Base-by-base conservation (phyloP, 1,139 yeast genomes). In the Protomyces arabidopsidicola region DNA sequence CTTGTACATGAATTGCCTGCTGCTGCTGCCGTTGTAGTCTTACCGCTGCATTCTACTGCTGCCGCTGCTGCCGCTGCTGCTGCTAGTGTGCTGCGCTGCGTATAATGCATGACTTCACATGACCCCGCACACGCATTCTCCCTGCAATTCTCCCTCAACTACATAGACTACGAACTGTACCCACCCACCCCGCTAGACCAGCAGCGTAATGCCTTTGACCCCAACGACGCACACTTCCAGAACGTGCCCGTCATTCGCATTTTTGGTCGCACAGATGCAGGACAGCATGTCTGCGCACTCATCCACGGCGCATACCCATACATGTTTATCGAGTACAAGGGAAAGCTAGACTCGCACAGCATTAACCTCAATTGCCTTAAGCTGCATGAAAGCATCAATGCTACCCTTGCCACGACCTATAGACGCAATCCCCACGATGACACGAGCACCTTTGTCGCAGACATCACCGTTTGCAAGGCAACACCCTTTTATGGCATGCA, bases 231-330 rank as follows among this genome's bases (percentile, higher is more conserved):
- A n/a, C 27, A 39, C 34, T 35, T 31, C 36, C 56, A 51, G 8
- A 24, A 48, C 14, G 63, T 60, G 3, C 98, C 98, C 0, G 77
- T 90, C 0, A 76, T 90, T 1, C 76, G 98, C 58, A 75, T 93
- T 0, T 93, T 85, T 74, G 97, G 97, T 0, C 80, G 83, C 14
- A 69, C 84, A 0, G 78, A 78, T 0, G 76, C 81, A 0, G 88
- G 87, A 0, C 83, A 82, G 69, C 81, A 81, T 31, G 77, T 81
- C 22, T 72, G 84, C 16, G 79, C 88, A 1, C 97, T 93, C 72
- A 77, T 95, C 10, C 98, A 91, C 75, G 93, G 95, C 62, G 83
- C 83, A 27, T 88, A 80, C 68, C 98, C 98, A 0, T 93, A 93
- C 71, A 70, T 93, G 6, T 90, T 82, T 71, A 77, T 91, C 2